Evolutionary conservation across 306 rosid genomes (phyloP), one percentile per base, ranked within the genome.

Genomic region (Mimosa pudica): DNA sequence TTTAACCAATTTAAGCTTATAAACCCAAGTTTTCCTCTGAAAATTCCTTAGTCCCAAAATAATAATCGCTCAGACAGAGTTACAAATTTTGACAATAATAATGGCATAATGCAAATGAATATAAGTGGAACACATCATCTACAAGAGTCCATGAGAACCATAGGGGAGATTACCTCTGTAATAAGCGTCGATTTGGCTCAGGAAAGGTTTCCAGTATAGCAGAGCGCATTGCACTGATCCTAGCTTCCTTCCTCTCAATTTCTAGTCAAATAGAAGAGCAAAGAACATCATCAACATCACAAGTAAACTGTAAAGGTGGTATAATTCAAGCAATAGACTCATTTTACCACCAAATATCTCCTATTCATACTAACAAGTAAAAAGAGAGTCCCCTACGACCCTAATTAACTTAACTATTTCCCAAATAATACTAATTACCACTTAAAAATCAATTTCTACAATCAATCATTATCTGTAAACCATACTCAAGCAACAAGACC

Each of bases 151-250:
- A 36, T 60, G 42, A 5, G 42, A 38, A 5, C 42, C 42, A 38
- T 38, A 38, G 44, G 51, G 44, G 41, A 32, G 54, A 61, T 70
- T 44, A 96, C 99, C 99, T 96, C 20, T 93, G 98, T 75, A 96
- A 86, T 82, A 96, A 88, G 49, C 96, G 97, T 63, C 99, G 92
- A 74, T 96, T 96, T 58, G 99, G 99, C 82, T 96, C 99, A 2
- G 99, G 99, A 86, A 96, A 96, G 68, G 97, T 91, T 81, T 96
- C 99, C 84, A 91, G 70, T 77, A 93, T 88, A 73, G 98, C 92
- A 79, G 92, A 81, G 17, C 96, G 96, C 92, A 93, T 91, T 78
- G 97, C 98, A 77, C 84, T 93, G 33, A 89, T 87, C 83, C 96
- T 90, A 77, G 92, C 90, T 80, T 91, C 99, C 87, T 86, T 96